Evolutionary conservation across 371 early-diverging fungal genomes (phyloP), one percentile per base, ranked within the genome.

Genomic region (Mucor saturninus): DNA sequence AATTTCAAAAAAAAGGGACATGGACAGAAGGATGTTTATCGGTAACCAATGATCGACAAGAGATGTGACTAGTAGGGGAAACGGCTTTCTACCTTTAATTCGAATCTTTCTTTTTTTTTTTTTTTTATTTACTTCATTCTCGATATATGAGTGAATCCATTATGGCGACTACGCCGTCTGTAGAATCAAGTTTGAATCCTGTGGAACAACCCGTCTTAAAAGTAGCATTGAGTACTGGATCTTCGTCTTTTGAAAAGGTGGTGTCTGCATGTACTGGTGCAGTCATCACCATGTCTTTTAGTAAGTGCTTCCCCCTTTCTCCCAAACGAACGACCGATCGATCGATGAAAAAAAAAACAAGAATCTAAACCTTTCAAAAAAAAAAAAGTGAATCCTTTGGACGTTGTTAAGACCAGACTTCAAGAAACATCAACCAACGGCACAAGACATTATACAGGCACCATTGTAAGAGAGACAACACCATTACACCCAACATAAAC

Each of bases 371-470:
- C n/a, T 28, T 2, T 8, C 13, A 11, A 11, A 45, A 4, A 10
- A 4, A 10, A 15, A 26, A 31, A 3, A 54, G 97, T 97, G 10
- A 96, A 90, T 5, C 98, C 98, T 0, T 76, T 98, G 15, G 98
- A 98, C 73, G 96, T 96, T 10, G 89, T 91, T 35, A 97, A 97
- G 75, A 97, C 98, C 4, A 68, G 95, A 46, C 77, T 97, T 52
- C 98, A 98, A 89, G 90, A 77, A 86, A 94, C 74, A 64, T 84
- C 52, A 48, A 58, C 13, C 39, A 64, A 28, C 45, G 67, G 57
- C 6, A 53, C 3, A 10, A 65, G 9, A 52, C 63, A 52, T 51
- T 71, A 68, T 52, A 68, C 57, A 50, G 77, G 74, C 29, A 80
- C 74, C n/a, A 30, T 65, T 61, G 79, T 79, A 68, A 61, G 45